These are phyloP conservation scores for Candida chauliodis DNA, from an alignment of 805 yeast genomes.

Conservation along the genomic window DNA sequence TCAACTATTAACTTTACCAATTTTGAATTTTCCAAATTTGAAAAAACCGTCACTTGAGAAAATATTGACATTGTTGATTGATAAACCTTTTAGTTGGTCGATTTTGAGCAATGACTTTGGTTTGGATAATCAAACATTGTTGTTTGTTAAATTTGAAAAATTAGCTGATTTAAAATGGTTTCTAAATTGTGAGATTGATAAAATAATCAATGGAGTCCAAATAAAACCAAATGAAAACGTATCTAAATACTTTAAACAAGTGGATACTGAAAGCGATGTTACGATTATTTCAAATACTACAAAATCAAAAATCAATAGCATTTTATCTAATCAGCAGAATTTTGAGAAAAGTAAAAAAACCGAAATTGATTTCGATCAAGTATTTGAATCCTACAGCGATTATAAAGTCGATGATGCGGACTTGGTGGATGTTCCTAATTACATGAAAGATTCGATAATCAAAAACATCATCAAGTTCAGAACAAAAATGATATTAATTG, in stretches of 20 bases:
- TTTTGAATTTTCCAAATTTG: slow-evolving; percentile 33
- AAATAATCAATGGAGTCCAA: not conserved
- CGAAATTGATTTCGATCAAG: slow-evolving; percentile 32
- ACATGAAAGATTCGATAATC: slow-evolving; percentile 49
- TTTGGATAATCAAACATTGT: slow-evolving; percentile 21
- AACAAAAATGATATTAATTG: slow-evolving; percentile 50
- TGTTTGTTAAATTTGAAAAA: slow-evolving; percentile 29
- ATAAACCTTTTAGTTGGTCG: slow-evolving; percentile 30
- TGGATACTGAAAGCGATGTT: slow-evolving; percentile 5
- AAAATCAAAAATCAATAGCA: slow-evolving; percentile 8
- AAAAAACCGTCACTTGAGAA: slow-evolving; percentile 28
- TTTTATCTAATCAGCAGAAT: slow-evolving; percentile 18
- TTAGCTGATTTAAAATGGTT: slow-evolving; percentile 15
- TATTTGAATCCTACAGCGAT: slow-evolving; percentile 28
- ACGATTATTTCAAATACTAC: slow-evolving; percentile 5
- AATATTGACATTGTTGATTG: slow-evolving; percentile 20
- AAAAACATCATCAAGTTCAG: slow-evolving; percentile 55
- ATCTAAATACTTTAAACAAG: slow-evolving; percentile 3
- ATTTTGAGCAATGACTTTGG: slow-evolving; percentile 24
- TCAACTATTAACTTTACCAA: slow-evolving; percentile 30
- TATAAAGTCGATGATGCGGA: slow-evolving; percentile 59
- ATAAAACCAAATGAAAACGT: slow-evolving; percentile 7
- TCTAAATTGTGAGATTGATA: slow-evolving; percentile 1
- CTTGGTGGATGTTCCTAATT: slow-evolving; percentile 53
- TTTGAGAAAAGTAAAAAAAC: slow-evolving; percentile 23